These are phyloP conservation scores for Sisymbrium irio DNA, from an alignment of 345 rosid species.

Conservation along the genomic window DNA sequence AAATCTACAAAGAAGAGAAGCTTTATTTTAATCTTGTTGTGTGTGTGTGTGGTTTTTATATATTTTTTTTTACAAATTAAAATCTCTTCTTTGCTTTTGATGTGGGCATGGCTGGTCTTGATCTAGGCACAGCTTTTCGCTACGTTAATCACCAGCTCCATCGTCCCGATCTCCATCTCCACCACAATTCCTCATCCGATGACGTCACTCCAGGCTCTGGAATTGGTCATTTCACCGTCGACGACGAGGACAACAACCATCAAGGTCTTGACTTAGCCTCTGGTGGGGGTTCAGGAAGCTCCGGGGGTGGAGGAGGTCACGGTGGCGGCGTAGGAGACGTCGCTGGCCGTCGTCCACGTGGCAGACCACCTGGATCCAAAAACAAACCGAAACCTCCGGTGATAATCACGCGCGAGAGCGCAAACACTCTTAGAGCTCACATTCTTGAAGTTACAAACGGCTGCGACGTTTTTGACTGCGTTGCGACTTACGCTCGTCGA, in stretches of 20 bases:
- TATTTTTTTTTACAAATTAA: constrained; percentile 29
- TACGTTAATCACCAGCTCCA: constrained; percentile 43
- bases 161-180: constrained; percentile 48
- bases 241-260: constrained; percentile 40
- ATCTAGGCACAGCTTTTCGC: constrained; percentile 50
- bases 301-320: constrained; percentile 36
- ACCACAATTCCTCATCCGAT: constrained; percentile 43
- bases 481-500: constrained; percentile 82
- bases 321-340: constrained; percentile 35
- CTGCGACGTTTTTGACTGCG: constrained; percentile 85
- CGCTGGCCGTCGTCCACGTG: constrained; percentile 72
- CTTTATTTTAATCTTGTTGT: constrained; percentile 37
- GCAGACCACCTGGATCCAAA: constrained; percentile 95
- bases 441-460: constrained; percentile 92
- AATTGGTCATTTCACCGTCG: constrained; percentile 42
- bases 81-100: constrained; percentile 30
- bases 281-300: constrained; percentile 37
- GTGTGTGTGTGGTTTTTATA: constrained; percentile 17
- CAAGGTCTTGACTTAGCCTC: constrained; percentile 53
- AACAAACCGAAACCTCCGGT: constrained; percentile 95
- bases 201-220: constrained; percentile 40
- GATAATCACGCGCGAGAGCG: constrained; percentile 90
- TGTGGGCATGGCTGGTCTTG: constrained; percentile 53
- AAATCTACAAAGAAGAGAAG: constrained; percentile 34
- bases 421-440: constrained; percentile 95